phyloP scores from a whole-genome alignment of 495 filamentous ascomycete species.

The Penicillium daleae region DNA sequence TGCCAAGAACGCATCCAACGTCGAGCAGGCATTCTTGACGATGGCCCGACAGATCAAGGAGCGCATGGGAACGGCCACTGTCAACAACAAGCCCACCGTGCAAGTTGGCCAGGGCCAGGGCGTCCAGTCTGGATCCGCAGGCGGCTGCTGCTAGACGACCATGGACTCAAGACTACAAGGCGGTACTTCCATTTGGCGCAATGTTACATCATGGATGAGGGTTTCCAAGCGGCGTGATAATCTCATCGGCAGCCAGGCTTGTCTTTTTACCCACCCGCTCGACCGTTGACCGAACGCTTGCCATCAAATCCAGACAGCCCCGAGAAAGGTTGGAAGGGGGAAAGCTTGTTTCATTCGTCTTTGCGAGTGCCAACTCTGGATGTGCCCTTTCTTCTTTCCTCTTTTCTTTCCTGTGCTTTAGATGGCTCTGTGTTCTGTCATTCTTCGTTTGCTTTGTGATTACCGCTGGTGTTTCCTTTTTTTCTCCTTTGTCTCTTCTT shows the following conservation, averaged over 20 bases:
- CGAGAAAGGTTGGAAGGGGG: conserved; percentile 16
- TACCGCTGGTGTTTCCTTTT: conserved; percentile 32
- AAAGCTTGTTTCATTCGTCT: conserved; percentile 16
- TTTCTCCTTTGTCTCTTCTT: conserved; percentile 21
- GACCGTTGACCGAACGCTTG: background rate
- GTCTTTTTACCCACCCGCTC: conserved; percentile 10
- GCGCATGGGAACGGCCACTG: conserved; percentile 95
- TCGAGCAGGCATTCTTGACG: conserved; percentile 99
- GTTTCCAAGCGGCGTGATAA: conserved; percentile 26
- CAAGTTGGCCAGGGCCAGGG: conserved; percentile 93
- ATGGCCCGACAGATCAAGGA: conserved; percentile 99
- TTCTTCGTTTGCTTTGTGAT: conserved; percentile 35
- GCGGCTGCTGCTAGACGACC: conserved; percentile 86
- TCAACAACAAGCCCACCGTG: conserved; percentile 98
- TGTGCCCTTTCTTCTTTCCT: conserved; percentile 25
- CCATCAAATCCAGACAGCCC: conserved; percentile 7
- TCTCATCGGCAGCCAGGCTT: conserved; percentile 25
- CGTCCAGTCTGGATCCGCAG: conserved; percentile 85
- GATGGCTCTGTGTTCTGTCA: conserved; percentile 41
- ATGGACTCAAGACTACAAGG: conserved; percentile 16
- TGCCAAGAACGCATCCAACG: conserved; percentile 98
- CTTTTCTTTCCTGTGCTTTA: conserved; percentile 42
- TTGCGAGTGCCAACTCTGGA: conserved; percentile 25
- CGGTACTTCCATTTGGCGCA: conserved; percentile 40
- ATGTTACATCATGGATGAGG: conserved; percentile 36